phyloP scores from a whole-genome alignment of 768 basidiomycete genomes.

The Rhizopogon sp. region DNA sequence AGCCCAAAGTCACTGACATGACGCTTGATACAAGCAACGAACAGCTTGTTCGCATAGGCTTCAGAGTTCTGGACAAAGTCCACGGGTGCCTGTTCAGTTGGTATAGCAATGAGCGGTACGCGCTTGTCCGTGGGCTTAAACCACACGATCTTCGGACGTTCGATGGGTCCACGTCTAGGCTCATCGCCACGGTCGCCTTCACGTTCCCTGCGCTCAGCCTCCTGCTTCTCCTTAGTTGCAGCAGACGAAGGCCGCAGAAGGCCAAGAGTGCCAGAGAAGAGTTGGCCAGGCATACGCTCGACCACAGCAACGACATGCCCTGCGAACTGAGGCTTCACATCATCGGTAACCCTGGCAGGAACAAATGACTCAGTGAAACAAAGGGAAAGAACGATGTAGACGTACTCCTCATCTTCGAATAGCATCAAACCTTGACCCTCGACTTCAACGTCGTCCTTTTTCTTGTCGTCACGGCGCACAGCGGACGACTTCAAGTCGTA shows the following conservation, averaged over 20 bases:
- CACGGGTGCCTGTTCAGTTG: conserved; percentile 94
- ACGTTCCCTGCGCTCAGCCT: conserved; percentile 94
- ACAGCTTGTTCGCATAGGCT: conserved; percentile 82
- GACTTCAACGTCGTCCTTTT: conserved; percentile 99
- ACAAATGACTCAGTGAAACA: conserved; percentile 9
- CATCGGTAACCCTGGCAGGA: conserved; percentile 79
- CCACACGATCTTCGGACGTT: conserved; percentile 99
- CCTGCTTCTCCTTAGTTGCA: conserved; percentile 98
- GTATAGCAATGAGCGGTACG: conserved; percentile 97
- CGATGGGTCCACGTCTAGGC: conserved; percentile 69
- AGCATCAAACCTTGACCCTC: conserved; percentile 97
- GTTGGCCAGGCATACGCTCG: conserved; percentile 97
- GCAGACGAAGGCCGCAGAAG: conserved; percentile 93
- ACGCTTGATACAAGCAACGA: conserved; percentile 98
- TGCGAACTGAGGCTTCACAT: conserved; percentile 96
- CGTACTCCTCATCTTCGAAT: conserved; percentile 95
- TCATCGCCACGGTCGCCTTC: conserved; percentile 91
- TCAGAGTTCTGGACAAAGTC: conserved; percentile 97
- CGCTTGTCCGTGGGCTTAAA: conserved; percentile 99
- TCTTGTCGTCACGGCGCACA: conserved; percentile 95
- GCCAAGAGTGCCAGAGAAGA: conserved; percentile 96
- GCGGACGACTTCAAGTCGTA: conserved; percentile 76
- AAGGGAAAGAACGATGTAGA: conserved; percentile 1
- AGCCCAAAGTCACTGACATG: conserved; percentile 56
- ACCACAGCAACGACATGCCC: conserved; percentile 99